phyloP scores from a whole-genome alignment of 345 rosid genomes.

The Aegle marmelos region DNA sequence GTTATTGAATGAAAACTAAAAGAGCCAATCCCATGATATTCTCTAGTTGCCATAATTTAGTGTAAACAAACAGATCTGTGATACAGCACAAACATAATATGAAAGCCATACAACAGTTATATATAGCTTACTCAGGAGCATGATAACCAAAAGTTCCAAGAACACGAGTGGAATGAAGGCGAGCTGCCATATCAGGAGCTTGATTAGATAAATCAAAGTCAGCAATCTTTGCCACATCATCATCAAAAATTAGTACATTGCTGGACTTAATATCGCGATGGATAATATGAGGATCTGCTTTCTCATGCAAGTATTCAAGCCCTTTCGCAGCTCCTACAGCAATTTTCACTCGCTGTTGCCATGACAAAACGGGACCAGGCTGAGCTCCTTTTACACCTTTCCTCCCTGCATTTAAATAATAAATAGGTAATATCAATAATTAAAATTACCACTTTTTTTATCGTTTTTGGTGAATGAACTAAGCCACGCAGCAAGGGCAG shows the following conservation, averaged over 20 bases:
- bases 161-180: conserved; percentile 78
- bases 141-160: conserved; percentile 86
- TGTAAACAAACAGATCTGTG: neutral
- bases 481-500: neutral
- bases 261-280: conserved; percentile 81
- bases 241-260: conserved; percentile 72
- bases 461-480: neutral
- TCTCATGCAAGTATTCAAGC: conserved; percentile 71
- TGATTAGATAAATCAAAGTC: conserved; percentile 84
- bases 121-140: conserved; percentile 70
- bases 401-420: conserved; percentile 43
- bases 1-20: neutral
- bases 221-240: conserved; percentile 74
- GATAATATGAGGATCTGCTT: conserved; percentile 54
- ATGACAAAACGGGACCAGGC: conserved; percentile 68
- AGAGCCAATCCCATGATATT: neutral
- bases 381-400: conserved; percentile 84
- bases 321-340: conserved; percentile 87
- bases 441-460: neutral
- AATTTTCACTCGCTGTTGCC: conserved; percentile 75
- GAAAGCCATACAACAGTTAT: neutral
- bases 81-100: neutral
- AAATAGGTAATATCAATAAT: neutral
- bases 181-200: conserved; percentile 89
- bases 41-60: neutral